phyloP scores from a whole-genome alignment of 208 protist species.

The Leishmania major region DNA sequence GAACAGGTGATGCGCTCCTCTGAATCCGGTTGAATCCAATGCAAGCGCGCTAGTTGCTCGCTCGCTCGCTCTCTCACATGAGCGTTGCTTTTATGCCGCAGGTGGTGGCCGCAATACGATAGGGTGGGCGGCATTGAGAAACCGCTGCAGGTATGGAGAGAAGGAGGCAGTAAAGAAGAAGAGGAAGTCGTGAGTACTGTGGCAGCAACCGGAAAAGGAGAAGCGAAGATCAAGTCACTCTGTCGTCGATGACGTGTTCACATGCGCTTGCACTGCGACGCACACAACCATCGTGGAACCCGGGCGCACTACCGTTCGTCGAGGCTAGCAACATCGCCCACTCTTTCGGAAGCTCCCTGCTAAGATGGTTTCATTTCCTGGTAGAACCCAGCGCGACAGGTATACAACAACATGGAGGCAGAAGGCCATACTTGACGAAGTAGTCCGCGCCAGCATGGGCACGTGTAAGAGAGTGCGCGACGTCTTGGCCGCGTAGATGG shows the following conservation, averaged over 20 bases:
- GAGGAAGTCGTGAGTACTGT: neutral
- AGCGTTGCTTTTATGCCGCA: neutral
- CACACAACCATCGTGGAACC: no score
- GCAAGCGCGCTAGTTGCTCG: neutral
- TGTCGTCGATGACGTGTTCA: neutral
- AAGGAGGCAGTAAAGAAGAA: neutral
- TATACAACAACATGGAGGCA: neutral
- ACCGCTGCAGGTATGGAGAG: neutral
- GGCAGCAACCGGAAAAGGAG: neutral
- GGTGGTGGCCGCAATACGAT: neutral
- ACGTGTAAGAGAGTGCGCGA: neutral
- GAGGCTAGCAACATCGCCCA: neutral
- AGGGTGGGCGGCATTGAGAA: neutral
- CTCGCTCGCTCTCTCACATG: neutral
- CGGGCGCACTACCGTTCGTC: neutral
- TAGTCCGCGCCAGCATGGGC: neutral
- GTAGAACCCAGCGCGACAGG: neutral
- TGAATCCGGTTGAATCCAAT: neutral
- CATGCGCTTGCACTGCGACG: neutral
- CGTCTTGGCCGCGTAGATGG: neutral
- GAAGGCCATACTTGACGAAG: no score
- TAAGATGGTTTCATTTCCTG: neutral
- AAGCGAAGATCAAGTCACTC: neutral
- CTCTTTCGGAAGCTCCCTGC: neutral
- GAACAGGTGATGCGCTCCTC: neutral